A percentile compares a stretch with the other conserved stretches of the same genome.
phyloP scores from a whole-genome alignment of 192 early-diverging fungal species.

The Chytriomyces sp. region DNA sequence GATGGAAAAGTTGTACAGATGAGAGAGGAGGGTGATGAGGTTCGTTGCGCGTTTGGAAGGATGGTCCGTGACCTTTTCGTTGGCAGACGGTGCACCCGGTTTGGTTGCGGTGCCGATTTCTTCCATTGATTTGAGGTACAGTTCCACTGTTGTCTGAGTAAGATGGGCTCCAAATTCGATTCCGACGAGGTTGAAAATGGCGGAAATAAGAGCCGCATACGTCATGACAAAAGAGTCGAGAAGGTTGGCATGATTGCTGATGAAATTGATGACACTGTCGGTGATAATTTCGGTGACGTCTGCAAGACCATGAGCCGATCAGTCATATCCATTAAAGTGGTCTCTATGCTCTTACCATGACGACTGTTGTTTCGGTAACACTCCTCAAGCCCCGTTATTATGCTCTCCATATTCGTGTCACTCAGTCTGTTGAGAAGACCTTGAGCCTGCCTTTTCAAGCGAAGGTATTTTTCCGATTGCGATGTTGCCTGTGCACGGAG shows the following conservation, averaged over 20 bases:
- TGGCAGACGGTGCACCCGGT: neutral
- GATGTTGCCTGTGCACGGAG: conserved; percentile 58
- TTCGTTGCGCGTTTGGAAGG: conserved; percentile 62
- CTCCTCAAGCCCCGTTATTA: conserved; percentile 78
- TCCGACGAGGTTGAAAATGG: conserved; percentile 78
- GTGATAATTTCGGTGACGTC: conserved; percentile 88
- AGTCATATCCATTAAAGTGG: neutral
- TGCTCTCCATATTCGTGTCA: conserved; percentile 90
- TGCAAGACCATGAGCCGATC: conserved; percentile 30
- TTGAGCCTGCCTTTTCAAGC: conserved; percentile 79
- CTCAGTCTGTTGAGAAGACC: conserved; percentile 89
- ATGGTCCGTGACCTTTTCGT: conserved; percentile 2
- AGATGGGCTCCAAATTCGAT: conserved; percentile 76
- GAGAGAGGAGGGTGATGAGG: conserved; percentile 75
- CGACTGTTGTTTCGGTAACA: conserved; percentile 69
- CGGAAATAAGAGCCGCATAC: conserved; percentile 84
- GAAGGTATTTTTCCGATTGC: conserved; percentile 70
- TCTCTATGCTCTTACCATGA: conserved; percentile 52
- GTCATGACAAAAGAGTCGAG: conserved; percentile 89
- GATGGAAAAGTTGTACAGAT: conserved; percentile 83
- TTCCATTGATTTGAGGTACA: conserved; percentile 30
- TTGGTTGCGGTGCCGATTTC: neutral
- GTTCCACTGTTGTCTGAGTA: conserved; percentile 36
- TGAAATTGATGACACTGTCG: conserved; percentile 71
- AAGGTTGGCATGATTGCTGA: conserved; percentile 81